A percentile compares a stretch with the other conserved stretches of the same genome.
These are phyloP conservation scores for Aegilops longissima DNA, from an alignment of 176 grass and related monocot genomes.

Conservation along the genomic window DNA sequence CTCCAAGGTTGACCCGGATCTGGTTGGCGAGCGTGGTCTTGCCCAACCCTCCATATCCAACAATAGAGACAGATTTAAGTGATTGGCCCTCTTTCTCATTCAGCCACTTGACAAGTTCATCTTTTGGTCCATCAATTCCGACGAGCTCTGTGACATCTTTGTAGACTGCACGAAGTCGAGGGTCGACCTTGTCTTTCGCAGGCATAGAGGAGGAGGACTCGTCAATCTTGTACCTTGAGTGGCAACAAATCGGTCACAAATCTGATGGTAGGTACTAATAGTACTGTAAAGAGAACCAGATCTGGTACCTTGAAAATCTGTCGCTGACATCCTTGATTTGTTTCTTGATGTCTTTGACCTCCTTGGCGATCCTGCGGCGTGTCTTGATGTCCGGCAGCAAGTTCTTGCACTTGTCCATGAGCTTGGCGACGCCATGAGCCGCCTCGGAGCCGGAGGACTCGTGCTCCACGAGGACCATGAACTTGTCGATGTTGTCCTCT, in stretches of 20 bases:
- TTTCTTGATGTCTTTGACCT: not conserved
- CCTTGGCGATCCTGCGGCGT: not conserved
- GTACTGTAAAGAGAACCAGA: not conserved
- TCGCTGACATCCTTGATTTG: not conserved
- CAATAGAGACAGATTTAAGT: not conserved
- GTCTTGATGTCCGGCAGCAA: not conserved
- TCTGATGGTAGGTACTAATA: not conserved
- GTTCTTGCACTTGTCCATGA: not conserved
- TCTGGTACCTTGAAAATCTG: not conserved
- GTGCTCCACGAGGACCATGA: not conserved
- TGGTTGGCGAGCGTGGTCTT: not conserved
- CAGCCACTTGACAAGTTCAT: slow-evolving; percentile 13
- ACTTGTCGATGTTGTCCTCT: slow-evolving; percentile 10
- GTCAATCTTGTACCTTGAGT: not conserved
- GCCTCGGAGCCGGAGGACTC: not conserved
- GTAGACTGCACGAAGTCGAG: not conserved
- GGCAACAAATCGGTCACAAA: not conserved
- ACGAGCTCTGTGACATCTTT: not conserved
- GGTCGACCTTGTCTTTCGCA: not conserved
- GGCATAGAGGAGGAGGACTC: not conserved
- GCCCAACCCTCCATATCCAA: slow-evolving; percentile 11
- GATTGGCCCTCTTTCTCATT: not conserved
- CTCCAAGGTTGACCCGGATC: not conserved
- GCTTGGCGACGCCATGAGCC: not conserved
- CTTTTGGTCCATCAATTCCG: not conserved